Evolutionary conservation across 106 monocot species (phyloP), one percentile per base, ranked within the genome.

Genomic region (Chionographis japonica): DNA sequence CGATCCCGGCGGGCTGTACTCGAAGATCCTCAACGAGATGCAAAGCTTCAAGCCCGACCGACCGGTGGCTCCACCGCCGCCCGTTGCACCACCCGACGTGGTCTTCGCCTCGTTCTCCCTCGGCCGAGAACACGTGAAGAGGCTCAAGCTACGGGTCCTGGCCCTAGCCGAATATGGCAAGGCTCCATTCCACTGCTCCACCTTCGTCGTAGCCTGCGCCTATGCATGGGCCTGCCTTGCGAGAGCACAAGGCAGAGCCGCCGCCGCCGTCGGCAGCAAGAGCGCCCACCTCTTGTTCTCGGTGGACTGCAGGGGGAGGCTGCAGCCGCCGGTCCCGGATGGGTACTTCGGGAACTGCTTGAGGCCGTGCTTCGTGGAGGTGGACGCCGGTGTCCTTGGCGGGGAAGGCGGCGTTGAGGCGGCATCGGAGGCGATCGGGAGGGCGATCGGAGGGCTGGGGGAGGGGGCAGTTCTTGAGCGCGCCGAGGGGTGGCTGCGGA

Each of bases 281-380:
- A 50, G 2, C 0, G 35, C 60, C 8, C 50, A 63, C 41, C 12
- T 55, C 68, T 3, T 56, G 0, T 80, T 80, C 58, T 59, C 80
- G 2, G 74, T 38, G 5, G 78, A 83, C 70, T 71, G 50, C 64
- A 43, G 83, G 51, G n/a, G 35, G 40, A 16, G 78, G 42, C n/a
- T 61, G 56, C 37, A 36, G 27, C 78, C 74, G 17, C 20, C 52
- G 9, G n/a, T 71, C 37, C 74, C 78, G 37, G 73, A 14, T 16
- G 56, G 15, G 39, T 77, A 73, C 41, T 82, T 68, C 14, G 82
- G 82, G 18, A 75, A 72, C 43, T 79, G 67, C 53, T 16, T 84
- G 12, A 52, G 63, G 3, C 17, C 43, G 8, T 52, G 71, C 54
- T 61, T 66, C 15, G 61, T 56, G 17, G 60, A 55, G 74, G 49